Conservation (phyloP, 306 rosid genomes). For the Quercus robur region DNA sequence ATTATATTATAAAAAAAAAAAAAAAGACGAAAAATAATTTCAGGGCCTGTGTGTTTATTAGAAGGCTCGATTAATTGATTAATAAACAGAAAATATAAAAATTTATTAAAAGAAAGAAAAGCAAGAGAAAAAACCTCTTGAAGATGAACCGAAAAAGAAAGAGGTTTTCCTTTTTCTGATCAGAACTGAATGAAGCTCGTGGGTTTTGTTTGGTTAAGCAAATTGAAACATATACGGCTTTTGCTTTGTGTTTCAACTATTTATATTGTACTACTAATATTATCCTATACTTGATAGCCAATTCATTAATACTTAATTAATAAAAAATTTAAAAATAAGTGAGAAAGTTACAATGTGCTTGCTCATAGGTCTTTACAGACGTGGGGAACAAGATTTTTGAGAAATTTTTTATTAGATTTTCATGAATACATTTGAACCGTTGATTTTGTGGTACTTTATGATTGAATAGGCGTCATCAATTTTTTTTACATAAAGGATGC, state of each 20-base stretch:
- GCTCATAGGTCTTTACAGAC: neutral
- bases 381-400: neutral
- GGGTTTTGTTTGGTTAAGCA: constrained; percentile 33
- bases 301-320: neutral
- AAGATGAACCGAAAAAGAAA: constrained; percentile 20
- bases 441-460: neutral
- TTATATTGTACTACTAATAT: neutral
- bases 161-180: constrained; percentile 16
- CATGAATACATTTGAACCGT: neutral
- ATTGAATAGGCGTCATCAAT: too few species aligned
- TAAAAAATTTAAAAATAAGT: too few species aligned
- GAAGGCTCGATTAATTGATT: neutral
- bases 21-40: neutral
- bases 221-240: constrained; percentile 2
- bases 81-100: neutral
- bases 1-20: neutral
- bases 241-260: neutral
- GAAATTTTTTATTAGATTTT: too few species aligned
- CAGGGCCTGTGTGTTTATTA: neutral
- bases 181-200: constrained; percentile 23
- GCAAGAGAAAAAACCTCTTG: constrained; percentile 21
- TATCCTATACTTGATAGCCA: neutral
- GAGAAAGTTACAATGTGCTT: neutral
- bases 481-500: too few species aligned
- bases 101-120: neutral